Evolutionary conservation across 1,284 basidiomycete species (phyloP).

Genomic region (Agaricales sp.): DNA sequence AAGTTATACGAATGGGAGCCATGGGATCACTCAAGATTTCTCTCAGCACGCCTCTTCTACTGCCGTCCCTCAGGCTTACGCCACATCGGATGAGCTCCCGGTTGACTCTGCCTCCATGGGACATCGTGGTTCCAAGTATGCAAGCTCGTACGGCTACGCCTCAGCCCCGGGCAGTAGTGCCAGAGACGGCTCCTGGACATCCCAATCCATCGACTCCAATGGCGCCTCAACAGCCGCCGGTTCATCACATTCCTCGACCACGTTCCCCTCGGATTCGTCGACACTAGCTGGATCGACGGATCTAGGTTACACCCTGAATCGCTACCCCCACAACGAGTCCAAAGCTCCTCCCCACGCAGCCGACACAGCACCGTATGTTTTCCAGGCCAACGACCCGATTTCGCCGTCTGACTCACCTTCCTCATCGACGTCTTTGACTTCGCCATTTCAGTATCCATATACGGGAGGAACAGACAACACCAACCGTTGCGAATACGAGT

Average conservation of each 20-base stretch:
- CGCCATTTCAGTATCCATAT: background rate
- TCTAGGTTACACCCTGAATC: no score
- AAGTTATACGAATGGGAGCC: background rate
- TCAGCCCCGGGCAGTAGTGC: background rate
- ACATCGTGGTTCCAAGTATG: constrained; percentile 12
- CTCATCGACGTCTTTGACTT: background rate
- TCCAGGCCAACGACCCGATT: background rate
- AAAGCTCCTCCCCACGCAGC: background rate
- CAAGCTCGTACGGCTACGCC: constrained; percentile 14
- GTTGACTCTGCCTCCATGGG: constrained; percentile 6
- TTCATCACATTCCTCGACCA: background rate
- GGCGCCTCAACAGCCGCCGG: background rate
- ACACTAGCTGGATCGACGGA: background rate
- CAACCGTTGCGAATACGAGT: background rate
- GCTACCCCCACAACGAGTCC: no score
- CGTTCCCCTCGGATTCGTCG: background rate
- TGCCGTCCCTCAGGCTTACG: no score
- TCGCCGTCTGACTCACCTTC: background rate
- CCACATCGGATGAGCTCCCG: no score
- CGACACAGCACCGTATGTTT: background rate
- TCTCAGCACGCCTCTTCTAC: background rate
- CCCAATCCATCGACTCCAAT: background rate
- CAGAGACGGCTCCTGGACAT: background rate
- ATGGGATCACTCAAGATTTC: background rate
- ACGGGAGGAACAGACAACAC: background rate